phyloP scores from a whole-genome alignment of 768 basidiomycete species.

The Amanita pseudoporphyria region DNA sequence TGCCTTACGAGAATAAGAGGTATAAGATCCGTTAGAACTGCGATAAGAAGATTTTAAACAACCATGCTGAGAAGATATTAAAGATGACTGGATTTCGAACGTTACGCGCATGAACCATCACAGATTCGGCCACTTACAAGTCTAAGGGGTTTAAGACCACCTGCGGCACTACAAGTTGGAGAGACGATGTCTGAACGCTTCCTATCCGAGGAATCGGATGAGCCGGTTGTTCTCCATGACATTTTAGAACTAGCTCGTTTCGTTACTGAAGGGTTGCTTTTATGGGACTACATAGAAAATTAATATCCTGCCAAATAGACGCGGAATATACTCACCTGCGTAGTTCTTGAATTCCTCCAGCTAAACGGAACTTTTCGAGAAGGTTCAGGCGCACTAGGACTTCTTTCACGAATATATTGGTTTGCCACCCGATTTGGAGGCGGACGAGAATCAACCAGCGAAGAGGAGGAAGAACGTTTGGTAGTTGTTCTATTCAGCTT shows the following conservation, averaged over 20 bases:
- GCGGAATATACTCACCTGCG: not conserved
- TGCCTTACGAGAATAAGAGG: constrained; percentile 23
- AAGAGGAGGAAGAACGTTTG: constrained; percentile 16
- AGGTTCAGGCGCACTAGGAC: not conserved
- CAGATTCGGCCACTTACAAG: not conserved
- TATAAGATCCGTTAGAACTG: constrained; percentile 31
- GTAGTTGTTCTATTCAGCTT: constrained; percentile 13
- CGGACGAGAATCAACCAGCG: constrained; percentile 19
- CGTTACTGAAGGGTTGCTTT: not conserved
- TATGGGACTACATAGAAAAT: not conserved
- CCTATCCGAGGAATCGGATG: not conserved
- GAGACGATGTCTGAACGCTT: not conserved
- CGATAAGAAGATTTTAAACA: constrained; percentile 31
- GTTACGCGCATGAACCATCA: not conserved
- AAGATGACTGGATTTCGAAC: constrained; percentile 28
- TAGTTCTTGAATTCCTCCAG: not conserved
- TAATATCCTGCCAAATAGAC: not conserved
- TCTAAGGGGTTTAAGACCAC: constrained; percentile 9
- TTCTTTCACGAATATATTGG: not conserved
- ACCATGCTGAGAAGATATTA: constrained; percentile 25
- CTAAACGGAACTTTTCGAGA: constrained; percentile 3
- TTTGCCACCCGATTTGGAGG: not conserved
- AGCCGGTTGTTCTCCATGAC: not conserved
- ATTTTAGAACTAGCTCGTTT: not conserved
- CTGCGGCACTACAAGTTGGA: constrained; percentile 1